Conservation (phyloP, 371 early-diverging fungal genomes). For the Mortierella sp. region DNA sequence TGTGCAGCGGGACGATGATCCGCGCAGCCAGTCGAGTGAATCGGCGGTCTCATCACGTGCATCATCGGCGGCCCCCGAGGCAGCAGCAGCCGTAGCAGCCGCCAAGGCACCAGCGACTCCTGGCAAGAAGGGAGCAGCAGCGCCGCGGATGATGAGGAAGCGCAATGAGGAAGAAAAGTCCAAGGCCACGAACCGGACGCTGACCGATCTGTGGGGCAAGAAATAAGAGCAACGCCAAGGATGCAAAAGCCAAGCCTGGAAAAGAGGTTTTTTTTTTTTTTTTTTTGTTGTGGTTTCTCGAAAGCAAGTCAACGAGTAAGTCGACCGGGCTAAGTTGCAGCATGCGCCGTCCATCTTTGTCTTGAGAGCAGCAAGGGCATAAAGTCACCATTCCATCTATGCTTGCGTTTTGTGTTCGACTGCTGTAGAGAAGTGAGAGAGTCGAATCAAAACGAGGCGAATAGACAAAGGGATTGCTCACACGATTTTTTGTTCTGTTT, state of each 20-base stretch:
- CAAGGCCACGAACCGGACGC: conserved; percentile 16
- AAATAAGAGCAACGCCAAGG: background rate
- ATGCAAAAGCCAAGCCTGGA: background rate
- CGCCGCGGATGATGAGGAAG: background rate
- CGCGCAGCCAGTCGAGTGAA: background rate
- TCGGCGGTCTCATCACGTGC: background rate
- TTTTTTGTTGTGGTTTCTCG: background rate
- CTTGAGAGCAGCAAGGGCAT: too few species aligned
- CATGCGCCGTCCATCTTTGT: too few species aligned
- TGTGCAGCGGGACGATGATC: background rate
- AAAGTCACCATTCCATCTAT: too few species aligned
- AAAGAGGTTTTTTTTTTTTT: background rate
- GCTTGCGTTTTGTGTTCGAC: too few species aligned
- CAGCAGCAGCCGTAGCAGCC: conserved; percentile 9
- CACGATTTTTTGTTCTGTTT: background rate
- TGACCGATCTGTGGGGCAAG: conserved; percentile 44
- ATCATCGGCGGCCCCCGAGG: background rate
- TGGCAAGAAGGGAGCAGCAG: conserved; percentile 19
- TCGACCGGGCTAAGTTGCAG: too few species aligned
- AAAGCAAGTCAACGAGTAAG: too few species aligned
- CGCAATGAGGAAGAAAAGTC: conserved; percentile 29
- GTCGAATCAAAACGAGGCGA: too few species aligned
- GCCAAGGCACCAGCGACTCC: conserved; percentile 24
- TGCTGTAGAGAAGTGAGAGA: too few species aligned
- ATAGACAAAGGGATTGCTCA: background rate